Conservation (phyloP, 768 basidiomycete genomes). For the Pleurotus sapidus region DNA sequence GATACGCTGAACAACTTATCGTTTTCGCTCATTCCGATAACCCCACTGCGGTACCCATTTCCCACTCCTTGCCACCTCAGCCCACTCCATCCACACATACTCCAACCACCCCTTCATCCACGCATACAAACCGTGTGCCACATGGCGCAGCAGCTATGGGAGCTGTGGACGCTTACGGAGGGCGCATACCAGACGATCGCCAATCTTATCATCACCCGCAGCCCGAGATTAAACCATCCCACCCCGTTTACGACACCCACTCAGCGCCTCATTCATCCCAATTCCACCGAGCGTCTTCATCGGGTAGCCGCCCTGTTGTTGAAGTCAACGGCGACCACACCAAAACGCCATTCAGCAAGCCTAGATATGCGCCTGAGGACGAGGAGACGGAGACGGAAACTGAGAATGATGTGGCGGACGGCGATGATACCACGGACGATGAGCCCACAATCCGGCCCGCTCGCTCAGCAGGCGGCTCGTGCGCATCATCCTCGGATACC, state of each 20-base stretch:
- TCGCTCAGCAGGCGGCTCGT: slow-evolving; percentile 19
- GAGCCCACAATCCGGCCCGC: slow-evolving; percentile 75
- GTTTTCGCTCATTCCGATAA: slow-evolving; percentile 51
- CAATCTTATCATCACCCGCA: slow-evolving; percentile 9
- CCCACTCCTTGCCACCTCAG: slow-evolving; percentile 18
- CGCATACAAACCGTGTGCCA: background rate
- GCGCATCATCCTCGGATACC: slow-evolving; percentile 7
- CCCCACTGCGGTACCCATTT: slow-evolving; percentile 10
- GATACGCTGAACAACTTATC: slow-evolving; percentile 89
- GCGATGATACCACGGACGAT: slow-evolving; percentile 68
- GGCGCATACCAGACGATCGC: slow-evolving; percentile 30
- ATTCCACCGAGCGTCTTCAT: background rate
- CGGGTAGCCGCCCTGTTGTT: background rate
- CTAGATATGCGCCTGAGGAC: slow-evolving; percentile 7
- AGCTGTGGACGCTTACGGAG: slow-evolving; percentile 52
- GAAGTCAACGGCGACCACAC: background rate
- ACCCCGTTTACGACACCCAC: background rate
- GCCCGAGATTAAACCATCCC: slow-evolving; percentile 11
- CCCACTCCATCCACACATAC: slow-evolving; percentile 15
- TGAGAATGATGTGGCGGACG: slow-evolving; percentile 47
- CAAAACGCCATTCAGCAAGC: background rate
- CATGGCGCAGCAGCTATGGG: slow-evolving; percentile 42
- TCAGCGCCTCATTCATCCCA: background rate
- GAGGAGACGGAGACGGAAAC: slow-evolving; percentile 33
- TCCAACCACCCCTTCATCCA: slow-evolving; percentile 13